phyloP scores from a whole-genome alignment of 1,284 basidiomycete species.

The Malassezia furfur region DNA sequence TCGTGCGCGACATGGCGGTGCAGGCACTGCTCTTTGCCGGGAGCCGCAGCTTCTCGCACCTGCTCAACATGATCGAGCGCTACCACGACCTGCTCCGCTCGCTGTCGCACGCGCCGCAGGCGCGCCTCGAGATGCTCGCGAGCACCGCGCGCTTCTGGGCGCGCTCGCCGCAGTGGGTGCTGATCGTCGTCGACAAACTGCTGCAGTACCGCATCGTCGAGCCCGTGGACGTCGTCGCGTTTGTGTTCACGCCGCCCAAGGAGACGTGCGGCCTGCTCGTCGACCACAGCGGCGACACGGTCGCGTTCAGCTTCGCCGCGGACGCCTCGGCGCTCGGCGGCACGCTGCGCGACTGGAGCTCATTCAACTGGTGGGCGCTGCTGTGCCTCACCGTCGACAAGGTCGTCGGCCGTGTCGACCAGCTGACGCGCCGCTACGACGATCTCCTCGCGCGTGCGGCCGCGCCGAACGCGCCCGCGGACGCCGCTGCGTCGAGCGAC shows the following conservation, averaged over 20 bases:
- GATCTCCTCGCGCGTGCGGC: conserved; percentile 24
- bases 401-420: conserved; percentile 43
- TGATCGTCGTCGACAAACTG: conserved; percentile 84
- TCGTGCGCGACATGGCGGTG: conserved; percentile 69
- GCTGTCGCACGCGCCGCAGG: conserved; percentile 56
- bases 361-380: conserved; percentile 37
- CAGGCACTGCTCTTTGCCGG: conserved; percentile 85
- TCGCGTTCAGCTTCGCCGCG: conserved; percentile 14
- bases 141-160: conserved; percentile 63
- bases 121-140: conserved; percentile 55
- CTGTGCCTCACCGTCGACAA: conserved; percentile 42
- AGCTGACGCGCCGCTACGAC: conserved; percentile 33
- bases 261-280: conserved; percentile 14
- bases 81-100: conserved; percentile 80
- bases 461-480: conserved; percentile 18
- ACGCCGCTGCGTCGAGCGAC: not conserved
- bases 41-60: conserved; percentile 89
- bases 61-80: conserved; percentile 88
- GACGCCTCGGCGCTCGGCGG: conserved; percentile 1
- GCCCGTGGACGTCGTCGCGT: conserved; percentile 77
- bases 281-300: conserved; percentile 12
- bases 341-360: conserved; percentile 32
- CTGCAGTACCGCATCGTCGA: conserved; percentile 98
- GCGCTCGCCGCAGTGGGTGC: conserved; percentile 54
- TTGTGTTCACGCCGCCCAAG: conserved; percentile 59